Percentiles rank a stretch among this genome's conserved stretches.
phyloP scores from a whole-genome alignment of 129 eudicot genomes.

The Helianthus tuberosus region DNA sequence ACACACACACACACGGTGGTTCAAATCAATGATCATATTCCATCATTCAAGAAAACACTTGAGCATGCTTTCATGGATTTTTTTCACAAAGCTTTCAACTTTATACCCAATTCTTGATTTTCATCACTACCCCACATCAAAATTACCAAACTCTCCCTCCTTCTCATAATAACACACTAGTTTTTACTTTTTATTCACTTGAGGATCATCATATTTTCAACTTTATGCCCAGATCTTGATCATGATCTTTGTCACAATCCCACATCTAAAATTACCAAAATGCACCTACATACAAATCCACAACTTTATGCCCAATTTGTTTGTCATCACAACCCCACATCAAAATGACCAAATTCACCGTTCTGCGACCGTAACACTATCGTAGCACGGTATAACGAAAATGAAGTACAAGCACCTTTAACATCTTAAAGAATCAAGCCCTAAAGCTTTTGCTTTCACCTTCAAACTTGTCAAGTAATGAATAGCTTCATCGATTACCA shows the following conservation, averaged over 20 bases:
- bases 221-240: constrained; percentile 21
- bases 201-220: constrained; percentile 14
- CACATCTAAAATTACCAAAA: constrained; percentile 17
- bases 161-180: not conserved
- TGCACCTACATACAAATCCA: constrained; percentile 11
- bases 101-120: constrained; percentile 18
- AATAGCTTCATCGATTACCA: constrained; percentile 85
- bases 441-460: constrained; percentile 64
- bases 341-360: constrained; percentile 14
- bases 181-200: constrained; percentile 19
- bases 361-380: not conserved
- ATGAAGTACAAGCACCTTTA: constrained; percentile 13
- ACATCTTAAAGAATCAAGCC: constrained; percentile 48
- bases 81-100: constrained; percentile 26
- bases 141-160: constrained; percentile 22
- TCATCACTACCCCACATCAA: constrained; percentile 28
- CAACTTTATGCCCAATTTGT: constrained; percentile 17
- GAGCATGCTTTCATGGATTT: constrained; percentile 32
- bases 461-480: constrained; percentile 63
- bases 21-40: constrained; percentile 16
- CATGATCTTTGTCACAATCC: constrained; percentile 16
- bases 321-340: constrained; percentile 22
- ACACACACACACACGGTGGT: constrained; percentile 18
- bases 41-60: constrained; percentile 31
- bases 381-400: not conserved